Percentiles rank a stretch among this genome's conserved stretches.
These are phyloP conservation scores for Neophaeococcomyces mojaviensis DNA, from an alignment of 2,329 filamentous ascomycete species.

Conservation along the genomic window DNA sequence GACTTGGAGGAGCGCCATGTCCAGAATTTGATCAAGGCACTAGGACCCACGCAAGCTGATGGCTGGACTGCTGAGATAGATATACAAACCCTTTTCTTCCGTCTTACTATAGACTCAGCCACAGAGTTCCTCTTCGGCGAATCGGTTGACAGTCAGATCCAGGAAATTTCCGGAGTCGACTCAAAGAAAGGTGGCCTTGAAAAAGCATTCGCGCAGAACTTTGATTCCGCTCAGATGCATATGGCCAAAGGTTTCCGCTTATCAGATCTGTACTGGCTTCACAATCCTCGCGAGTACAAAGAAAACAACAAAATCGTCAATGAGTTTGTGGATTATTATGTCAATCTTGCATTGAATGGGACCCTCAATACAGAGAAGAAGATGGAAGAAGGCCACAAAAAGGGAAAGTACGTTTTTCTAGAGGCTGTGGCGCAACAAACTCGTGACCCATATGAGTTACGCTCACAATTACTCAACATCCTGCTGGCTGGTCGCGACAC, in stretches of 20 bases:
- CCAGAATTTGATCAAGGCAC: conserved; percentile 61
- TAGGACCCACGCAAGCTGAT: conserved; percentile 29
- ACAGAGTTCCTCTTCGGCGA: conserved; percentile 81
- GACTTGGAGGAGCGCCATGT: conserved; percentile 75
- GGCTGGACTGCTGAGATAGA: conserved; percentile 46
- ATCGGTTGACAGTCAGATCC: conserved; percentile 54
- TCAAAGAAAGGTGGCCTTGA: conserved; percentile 45
- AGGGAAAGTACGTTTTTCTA: conserved; percentile 40
- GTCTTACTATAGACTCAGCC: conserved; percentile 67
- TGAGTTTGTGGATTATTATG: conserved; percentile 44
- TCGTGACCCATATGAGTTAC: conserved; percentile 39
- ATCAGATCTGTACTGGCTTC: conserved; percentile 31
- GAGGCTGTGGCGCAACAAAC: conserved; percentile 39
- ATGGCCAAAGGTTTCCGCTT: conserved; percentile 26
- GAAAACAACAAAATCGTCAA: conserved; percentile 37
- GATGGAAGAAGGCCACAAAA: conserved; percentile 20
- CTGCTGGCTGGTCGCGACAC: conserved; percentile 48
- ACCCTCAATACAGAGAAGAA: conserved; percentile 13
- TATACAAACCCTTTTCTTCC: conserved; percentile 43
- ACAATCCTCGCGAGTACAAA: conserved; percentile 33
- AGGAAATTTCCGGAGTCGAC: conserved; percentile 39
- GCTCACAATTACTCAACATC: conserved; percentile 44
- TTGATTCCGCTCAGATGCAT: conserved; percentile 26
- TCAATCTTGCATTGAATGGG: conserved; percentile 33
- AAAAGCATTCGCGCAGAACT: conserved; percentile 65